Conservation (phyloP, 768 basidiomycete genomes). For the Pulveroboletus sp. region DNA sequence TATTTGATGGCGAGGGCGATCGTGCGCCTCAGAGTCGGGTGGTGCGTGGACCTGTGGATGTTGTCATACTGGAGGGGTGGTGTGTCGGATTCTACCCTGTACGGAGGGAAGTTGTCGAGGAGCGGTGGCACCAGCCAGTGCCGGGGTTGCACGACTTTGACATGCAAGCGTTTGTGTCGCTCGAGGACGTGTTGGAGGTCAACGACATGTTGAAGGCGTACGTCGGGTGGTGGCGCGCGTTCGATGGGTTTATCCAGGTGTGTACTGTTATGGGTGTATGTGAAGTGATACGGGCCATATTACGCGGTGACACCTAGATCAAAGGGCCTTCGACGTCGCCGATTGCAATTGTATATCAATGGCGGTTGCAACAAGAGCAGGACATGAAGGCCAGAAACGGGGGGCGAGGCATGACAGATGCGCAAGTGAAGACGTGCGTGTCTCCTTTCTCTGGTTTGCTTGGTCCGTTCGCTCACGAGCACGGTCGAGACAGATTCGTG, state of each 20-base stretch:
- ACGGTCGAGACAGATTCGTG: constrained; percentile 54
- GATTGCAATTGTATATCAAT: constrained; percentile 66
- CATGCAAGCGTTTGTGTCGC: constrained; percentile 35
- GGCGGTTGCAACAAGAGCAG: constrained; percentile 89
- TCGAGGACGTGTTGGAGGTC: constrained; percentile 54
- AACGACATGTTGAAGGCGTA: constrained; percentile 64
- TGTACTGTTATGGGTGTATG: background rate
- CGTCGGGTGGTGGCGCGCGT: constrained; percentile 58
- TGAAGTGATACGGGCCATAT: background rate
- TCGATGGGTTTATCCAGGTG: constrained; percentile 74
- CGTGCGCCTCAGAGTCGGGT: constrained; percentile 44
- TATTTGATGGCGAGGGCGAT: constrained; percentile 80
- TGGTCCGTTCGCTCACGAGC: background rate
- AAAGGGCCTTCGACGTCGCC: constrained; percentile 32
- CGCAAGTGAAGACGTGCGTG: constrained; percentile 54
- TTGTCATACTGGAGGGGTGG: constrained; percentile 96
- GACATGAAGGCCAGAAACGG: constrained; percentile 82
- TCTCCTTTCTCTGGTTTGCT: background rate
- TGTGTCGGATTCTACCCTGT: constrained; percentile 83
- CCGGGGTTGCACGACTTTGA: constrained; percentile 27
- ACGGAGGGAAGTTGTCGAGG: constrained; percentile 42
- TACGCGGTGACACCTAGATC: constrained; percentile 28
- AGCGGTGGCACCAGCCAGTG: constrained; percentile 42
- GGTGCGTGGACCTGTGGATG: constrained; percentile 55
- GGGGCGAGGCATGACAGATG: constrained; percentile 85